Base-by-base conservation (phyloP, 2,329 filamentous ascomycete genomes). In the Fusarium sp. region DNA sequence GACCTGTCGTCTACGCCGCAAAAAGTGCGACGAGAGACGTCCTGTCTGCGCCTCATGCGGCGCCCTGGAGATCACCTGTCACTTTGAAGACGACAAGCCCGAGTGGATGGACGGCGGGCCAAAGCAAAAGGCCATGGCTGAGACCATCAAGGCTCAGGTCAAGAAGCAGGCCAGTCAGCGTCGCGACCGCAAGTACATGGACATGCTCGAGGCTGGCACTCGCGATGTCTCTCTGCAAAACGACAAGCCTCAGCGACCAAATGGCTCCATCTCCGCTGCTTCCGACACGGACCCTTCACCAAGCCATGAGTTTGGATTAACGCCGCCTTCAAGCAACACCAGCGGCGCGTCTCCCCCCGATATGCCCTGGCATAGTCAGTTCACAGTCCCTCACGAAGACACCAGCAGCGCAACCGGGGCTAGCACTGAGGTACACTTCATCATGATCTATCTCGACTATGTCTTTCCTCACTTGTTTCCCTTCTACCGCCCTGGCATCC, bases 391-490 rank as follows among this genome's bases (percentile, higher is more conserved):
- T 6, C 44, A 57, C 31, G 58, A 70, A 6, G 71, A 75, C 26
- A 28, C 42, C 3, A 57, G 62, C 36, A 60, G 48, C 22, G 57
- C 70, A 43, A 46, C 49, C 11, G 69, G 65, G 3, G 63, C 65
- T 7, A 73, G 72, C 28, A 69, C 71, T n/a, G 74, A 76, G 48
- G 67, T 78, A 1, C 75, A 78, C 67, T 79, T 82, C 39, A 74
- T 84, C 53, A 85, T 86, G 80, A 79, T 85, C 53, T 89, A 88
- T 68, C 77, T 88, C 41, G 86, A 89, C 70, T 82, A 85, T 61
- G 78, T 88, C 19, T 82, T 88, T 59, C 86, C 87, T 2, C 85
- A 87, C 63, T 74, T 88, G 1, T 88, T 86, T 68, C 87, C 87
- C 3, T 85, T 88, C 70, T 89, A 88, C 72, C 80, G 80, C 3